These are phyloP conservation scores for Astrocystis sublimbata DNA, from an alignment of 495 filamentous ascomycete genomes.

Conservation along the genomic window DNA sequence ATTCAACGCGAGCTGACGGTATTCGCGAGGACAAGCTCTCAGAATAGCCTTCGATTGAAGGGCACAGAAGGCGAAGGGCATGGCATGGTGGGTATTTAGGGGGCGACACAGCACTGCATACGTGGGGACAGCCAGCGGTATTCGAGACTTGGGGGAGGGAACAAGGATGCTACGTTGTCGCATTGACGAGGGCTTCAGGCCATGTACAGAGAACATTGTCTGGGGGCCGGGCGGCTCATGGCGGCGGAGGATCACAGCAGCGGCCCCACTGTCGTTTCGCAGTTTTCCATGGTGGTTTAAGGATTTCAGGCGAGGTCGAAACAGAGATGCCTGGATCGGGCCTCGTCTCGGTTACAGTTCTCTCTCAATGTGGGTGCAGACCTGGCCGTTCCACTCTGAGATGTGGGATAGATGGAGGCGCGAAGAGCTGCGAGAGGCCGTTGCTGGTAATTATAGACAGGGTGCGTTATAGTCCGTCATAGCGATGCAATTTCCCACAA, in stretches of 20 bases:
- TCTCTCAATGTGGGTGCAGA: not conserved
- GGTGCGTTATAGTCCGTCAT: not conserved
- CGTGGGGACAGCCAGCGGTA: not conserved
- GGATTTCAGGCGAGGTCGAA: constrained; percentile 11
- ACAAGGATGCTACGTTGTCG: not conserved
- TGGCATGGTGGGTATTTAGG: constrained; percentile 1
- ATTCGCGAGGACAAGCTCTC: constrained; percentile 18
- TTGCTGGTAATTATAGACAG: constrained; percentile 6
- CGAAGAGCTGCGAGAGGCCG: constrained; percentile 21
- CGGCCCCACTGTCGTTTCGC: constrained; percentile 11
- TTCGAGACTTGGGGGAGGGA: not conserved
- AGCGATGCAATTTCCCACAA: not conserved
- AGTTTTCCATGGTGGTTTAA: constrained; percentile 5
- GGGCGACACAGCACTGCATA: not conserved
- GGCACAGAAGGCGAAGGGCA: not conserved
- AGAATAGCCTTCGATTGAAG: not conserved
- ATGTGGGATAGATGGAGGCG: constrained; percentile 20
- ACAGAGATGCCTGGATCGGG: constrained; percentile 17
- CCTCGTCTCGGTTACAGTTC: constrained; percentile 17
- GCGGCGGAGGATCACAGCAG: constrained; percentile 9
- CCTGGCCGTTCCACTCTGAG: constrained; percentile 6
- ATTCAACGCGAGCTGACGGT: constrained; percentile 27
- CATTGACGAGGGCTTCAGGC: not conserved
- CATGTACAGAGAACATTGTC: constrained; percentile 1
- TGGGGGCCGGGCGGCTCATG: not conserved